These are phyloP conservation scores for Bretziella fagacearum DNA, from an alignment of 2,329 filamentous ascomycete genomes.

Conservation along the genomic window DNA sequence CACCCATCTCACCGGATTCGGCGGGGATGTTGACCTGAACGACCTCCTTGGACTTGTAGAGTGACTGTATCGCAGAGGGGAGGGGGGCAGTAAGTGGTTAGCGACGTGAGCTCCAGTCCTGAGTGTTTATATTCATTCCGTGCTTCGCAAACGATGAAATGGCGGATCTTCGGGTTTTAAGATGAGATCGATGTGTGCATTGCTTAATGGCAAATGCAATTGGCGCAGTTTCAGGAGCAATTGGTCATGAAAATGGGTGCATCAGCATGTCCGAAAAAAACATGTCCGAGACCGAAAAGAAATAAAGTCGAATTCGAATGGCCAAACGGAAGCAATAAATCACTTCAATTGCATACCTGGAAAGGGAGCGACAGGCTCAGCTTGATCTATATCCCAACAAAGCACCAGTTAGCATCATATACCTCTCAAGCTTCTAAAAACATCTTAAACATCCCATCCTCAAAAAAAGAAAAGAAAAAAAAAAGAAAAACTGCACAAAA, in stretches of 20 bases:
- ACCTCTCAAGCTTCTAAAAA: neutral
- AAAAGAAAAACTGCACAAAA: too few relatives aligned
- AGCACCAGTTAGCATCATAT: neutral
- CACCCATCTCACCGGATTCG: slow-evolving; percentile 97
- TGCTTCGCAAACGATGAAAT: neutral
- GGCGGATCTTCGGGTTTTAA: neutral
- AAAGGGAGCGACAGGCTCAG: slow-evolving; percentile 94
- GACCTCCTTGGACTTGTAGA: slow-evolving; percentile 51
- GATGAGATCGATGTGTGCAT: too few relatives aligned
- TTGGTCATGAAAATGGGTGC: neutral
- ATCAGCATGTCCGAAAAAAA: neutral
- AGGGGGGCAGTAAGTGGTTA: slow-evolving; percentile 3
- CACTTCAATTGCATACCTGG: slow-evolving; percentile 52
- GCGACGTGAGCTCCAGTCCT: neutral
- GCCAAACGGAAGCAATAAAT: slow-evolving; percentile 1
- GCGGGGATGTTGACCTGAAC: slow-evolving; percentile 98
- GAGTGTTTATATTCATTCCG: neutral
- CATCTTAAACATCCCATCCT: neutral
- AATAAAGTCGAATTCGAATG: slow-evolving; percentile 1
- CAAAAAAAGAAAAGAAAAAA: neutral
- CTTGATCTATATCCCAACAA: slow-evolving; percentile 55
- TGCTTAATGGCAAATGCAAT: too few relatives aligned
- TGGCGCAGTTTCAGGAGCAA: neutral
- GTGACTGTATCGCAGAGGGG: slow-evolving; percentile 38
- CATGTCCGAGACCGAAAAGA: neutral